Evolutionary conservation across 2,329 filamentous ascomycete genomes (phyloP), one percentile per base, ranked within the genome.

Genomic region (Dryadomyces sulphureus): DNA sequence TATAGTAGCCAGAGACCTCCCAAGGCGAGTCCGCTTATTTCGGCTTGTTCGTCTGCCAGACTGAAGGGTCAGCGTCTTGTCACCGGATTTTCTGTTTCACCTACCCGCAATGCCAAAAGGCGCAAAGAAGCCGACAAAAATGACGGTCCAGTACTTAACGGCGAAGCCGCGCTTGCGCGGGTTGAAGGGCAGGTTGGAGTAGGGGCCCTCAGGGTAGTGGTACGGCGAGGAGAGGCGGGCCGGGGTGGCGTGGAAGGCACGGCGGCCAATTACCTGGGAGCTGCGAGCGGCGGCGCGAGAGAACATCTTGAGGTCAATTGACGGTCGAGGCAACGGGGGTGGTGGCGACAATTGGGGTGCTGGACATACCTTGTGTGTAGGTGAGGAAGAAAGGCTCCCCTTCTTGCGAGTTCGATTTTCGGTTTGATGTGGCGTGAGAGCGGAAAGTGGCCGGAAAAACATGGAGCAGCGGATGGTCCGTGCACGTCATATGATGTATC

Each of bases 121-220:
- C 47, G 70, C 69, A 61, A 68, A 61, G 65, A 81, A 81, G 52
- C 74, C 75, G 51, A 66, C 61, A 57, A 58, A 61, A 58, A 64
- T 62, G 72, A 84, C 92, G 53, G 63, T 62, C 83, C 87, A 93
- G 80, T 84, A 98, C 68, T 81, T 75, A 57, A 86, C 52, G 55
- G 71, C 77, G 65, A 98, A 98, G 70, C 75, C 84, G 69, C 80
- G 85, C 63, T 81, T 90, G 70, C 86, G 75, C 56, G 92, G 84
- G 76, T 98, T 94, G 80, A 98, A 98, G 55, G 92, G 92, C 55
- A 98, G 69, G 77, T 95, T 96, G 73, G 76, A 81, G 68, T 87
- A 84, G 61, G 90, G 85, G 54, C 90, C 92, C 73, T 96, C 90
- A 58, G 90, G 83, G 74, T 98, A 98, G 76, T 98, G 92, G 81